Base-by-base conservation (phyloP, 306 rosid genomes). In the Ormosia emarginata region DNA sequence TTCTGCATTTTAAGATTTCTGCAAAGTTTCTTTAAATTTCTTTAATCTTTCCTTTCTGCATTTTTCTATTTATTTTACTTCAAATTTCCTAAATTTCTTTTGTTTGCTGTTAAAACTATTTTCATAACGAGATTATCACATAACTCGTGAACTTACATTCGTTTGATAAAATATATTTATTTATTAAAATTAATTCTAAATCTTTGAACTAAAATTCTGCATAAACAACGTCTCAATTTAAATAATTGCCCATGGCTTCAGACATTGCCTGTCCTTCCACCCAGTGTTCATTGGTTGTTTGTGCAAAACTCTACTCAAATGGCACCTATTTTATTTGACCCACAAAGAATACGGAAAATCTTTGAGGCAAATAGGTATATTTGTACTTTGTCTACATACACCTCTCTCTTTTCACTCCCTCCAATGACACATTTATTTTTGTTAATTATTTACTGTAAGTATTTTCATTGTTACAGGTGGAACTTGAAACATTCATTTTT, bases 381-480 rank as follows among this genome's bases (percentile, higher is more conserved):
- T 13, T 50, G 57, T 13, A n/a, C n/a, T n/a, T n/a, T n/a, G n/a
- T n/a, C 17, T 4, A 50, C 18, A 52, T 52, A n/a, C 57, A 4
- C 57, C 7, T 52, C 57, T n/a, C 46, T 14, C n/a, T n/a, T 52
- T 6, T 52, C 24, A 7, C 24, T n/a, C n/a, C n/a, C n/a, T 52
- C 57, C 57, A 52, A 13, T n/a, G 57, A 52, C 24, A 52, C 57
- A 24, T n/a, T n/a, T 52, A 13, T 11, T 12, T 44, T 47, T 47
- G 55, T 47, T 3, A 4, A 37, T 3, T 37, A 47, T 47, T 11
- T 13, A 50, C 18, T 14, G 5, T n/a, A 14, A 1, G 55, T 47
- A 14, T 2, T 80, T 61, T 80, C 56, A 49, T 41, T 80, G 30
- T 18, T 47, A 71, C 84, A 71, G 84, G 3, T 78, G 75, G 75